Evolutionary conservation across 305 asterid genomes (phyloP), one percentile per base, ranked within the genome.

Genomic region (Striga hermonthica): DNA sequence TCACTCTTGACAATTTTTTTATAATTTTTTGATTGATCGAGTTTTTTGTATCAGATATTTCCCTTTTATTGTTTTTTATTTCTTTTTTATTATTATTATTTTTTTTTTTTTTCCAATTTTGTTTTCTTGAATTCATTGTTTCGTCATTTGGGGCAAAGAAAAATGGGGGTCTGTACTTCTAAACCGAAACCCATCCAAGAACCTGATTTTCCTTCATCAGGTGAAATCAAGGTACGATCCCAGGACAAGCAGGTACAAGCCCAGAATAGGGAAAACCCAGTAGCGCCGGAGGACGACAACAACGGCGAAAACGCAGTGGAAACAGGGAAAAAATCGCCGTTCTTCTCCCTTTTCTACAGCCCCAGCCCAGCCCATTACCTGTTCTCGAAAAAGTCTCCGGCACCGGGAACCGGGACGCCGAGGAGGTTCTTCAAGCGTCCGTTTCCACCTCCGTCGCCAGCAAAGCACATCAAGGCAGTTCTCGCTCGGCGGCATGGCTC

Each of bases 371-470:
- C 82, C 12, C 82, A 78, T 52, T 75, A 73, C 60, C 72, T 81
- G 15, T 81, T 81, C 62, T 81, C 81, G 13, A 80, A 77, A 75
- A 91, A 85, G 80, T 86, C 98, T 16, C 95, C 96, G 65, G 85
- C 88, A 28, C 86, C 88, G 15, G 83, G 80, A 41, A 76, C 76
- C 45, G 84, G 81, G 43, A 87, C 98, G 64, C 95, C 95, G 12
- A 68, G 80, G 77, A 79, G 89, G 68, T 84, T 87, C 67, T 85
- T 89, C 69, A 85, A 80, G 78, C 74, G 85, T 61, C 90, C 97
- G n/a, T 86, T 86, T 61, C 91, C 87, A 39, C 97, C 97, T 61
- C 95, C 96, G 64, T 91, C 98, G n/a, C 98, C 98, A 73, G 96
- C 96, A 69, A 91, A 86, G 91, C 98, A 91, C 74, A 91, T 91